These are phyloP conservation scores for Harringtonia lauricola DNA, from an alignment of 2,329 filamentous ascomycete genomes.

Conservation along the genomic window DNA sequence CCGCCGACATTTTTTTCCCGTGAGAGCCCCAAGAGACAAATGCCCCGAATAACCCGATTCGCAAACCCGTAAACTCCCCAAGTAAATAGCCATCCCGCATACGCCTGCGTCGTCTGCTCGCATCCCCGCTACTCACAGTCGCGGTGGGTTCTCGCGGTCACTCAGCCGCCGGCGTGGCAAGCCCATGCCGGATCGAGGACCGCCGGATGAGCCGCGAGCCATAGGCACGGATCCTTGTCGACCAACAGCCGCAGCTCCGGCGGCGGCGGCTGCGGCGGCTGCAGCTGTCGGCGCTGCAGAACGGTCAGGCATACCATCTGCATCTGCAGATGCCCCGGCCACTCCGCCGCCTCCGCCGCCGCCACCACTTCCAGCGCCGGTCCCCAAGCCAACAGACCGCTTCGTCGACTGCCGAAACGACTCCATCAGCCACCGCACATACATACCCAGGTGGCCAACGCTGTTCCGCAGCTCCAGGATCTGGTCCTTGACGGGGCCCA, in stretches of 20 bases:
- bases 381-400: slow-evolving; percentile 5
- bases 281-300: not conserved
- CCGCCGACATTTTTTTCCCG: no score
- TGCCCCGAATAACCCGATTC: no score
- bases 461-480: slow-evolving; percentile 48
- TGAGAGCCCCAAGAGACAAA: no score
- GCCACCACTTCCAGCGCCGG: not conserved
- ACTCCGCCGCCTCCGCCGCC: not conserved
- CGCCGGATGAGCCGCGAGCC: not conserved
- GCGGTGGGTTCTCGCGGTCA: slow-evolving; percentile 12
- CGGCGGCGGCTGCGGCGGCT: not conserved
- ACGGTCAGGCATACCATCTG: not conserved
- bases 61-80: not conserved
- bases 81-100: no score
- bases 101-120: no score
- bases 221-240: no score
- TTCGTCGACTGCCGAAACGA: slow-evolving; percentile 10
- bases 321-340: not conserved
- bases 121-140: slow-evolving; percentile 8
- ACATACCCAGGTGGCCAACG: slow-evolving; percentile 46
- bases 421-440: slow-evolving; percentile 46
- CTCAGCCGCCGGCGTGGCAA: slow-evolving; percentile 7
- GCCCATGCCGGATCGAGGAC: not conserved
- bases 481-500: slow-evolving; percentile 50
- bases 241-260: not conserved